phyloP scores from a whole-genome alignment of 768 basidiomycete species.

The Trametes cinnabarina region DNA sequence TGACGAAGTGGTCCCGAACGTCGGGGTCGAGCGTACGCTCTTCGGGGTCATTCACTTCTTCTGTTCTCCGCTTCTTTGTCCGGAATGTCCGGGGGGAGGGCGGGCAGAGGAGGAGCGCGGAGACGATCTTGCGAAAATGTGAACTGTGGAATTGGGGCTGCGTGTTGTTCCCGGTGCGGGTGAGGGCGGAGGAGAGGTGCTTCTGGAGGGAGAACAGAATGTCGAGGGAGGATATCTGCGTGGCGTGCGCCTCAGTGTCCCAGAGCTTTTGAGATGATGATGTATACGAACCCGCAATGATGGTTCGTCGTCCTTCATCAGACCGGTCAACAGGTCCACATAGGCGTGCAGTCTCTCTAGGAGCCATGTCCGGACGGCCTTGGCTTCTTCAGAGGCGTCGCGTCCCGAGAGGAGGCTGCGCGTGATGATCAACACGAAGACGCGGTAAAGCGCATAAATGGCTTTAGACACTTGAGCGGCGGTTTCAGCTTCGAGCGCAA shows the following conservation, averaged over 20 bases:
- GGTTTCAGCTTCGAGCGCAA: slow-evolving; percentile 47
- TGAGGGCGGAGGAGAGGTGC: slow-evolving; percentile 18
- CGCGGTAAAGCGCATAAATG: slow-evolving; percentile 79
- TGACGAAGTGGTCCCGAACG: slow-evolving; percentile 61
- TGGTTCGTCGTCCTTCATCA: slow-evolving; percentile 78
- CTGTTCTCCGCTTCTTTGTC: slow-evolving; percentile 18
- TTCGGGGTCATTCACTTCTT: slow-evolving; percentile 15
- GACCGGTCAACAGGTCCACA: slow-evolving; percentile 60
- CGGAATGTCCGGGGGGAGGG: slow-evolving; percentile 37
- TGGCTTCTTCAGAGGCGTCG: slow-evolving; percentile 50
- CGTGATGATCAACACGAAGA: slow-evolving; percentile 64
- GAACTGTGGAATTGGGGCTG: slow-evolving; percentile 61
- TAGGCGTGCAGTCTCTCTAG: slow-evolving; percentile 72
- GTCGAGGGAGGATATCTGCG: slow-evolving; percentile 16
- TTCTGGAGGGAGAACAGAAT: slow-evolving; percentile 20
- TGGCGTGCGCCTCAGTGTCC: neutral
- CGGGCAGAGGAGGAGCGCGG: slow-evolving; percentile 61
- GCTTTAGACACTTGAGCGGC: slow-evolving; percentile 66
- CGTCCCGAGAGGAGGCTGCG: slow-evolving; percentile 52
- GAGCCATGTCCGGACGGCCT: slow-evolving; percentile 73
- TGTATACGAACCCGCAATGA: slow-evolving; percentile 58
- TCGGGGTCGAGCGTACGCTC: slow-evolving; percentile 51
- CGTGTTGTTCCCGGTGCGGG: slow-evolving; percentile 7
- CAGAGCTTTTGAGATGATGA: neutral
- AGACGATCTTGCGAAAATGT: slow-evolving; percentile 64